Evolutionary conservation across 192 early-diverging fungal genomes (phyloP).

Genomic region (Coemansia sp.): DNA sequence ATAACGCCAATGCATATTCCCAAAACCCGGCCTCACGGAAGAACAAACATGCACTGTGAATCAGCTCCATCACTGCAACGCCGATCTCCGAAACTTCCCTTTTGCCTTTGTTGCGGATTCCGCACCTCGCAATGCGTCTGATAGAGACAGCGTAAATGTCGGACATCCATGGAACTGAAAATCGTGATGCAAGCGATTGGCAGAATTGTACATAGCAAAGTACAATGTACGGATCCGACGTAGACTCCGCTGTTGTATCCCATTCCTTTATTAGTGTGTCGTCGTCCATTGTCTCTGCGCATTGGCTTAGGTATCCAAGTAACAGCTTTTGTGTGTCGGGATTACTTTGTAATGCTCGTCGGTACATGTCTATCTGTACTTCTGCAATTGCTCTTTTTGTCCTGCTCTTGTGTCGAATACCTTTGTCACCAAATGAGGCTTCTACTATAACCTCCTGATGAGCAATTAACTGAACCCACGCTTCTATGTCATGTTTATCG

Average conservation of each 20-base stretch:
- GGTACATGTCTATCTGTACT: constrained; percentile 26
- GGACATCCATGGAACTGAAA: constrained; percentile 18
- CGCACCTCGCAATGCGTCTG: constrained; percentile 8
- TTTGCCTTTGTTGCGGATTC: neutral
- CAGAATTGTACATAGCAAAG: constrained; percentile 14
- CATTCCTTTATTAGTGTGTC: constrained; percentile 19
- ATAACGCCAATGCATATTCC: constrained; percentile 19
- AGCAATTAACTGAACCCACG: constrained; percentile 22
- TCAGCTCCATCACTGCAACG: constrained; percentile 11
- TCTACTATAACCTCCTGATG: constrained; percentile 15
- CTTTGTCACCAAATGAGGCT: constrained; percentile 8
- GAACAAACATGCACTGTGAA: constrained; percentile 30
- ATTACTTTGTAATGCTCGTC: constrained; percentile 14
- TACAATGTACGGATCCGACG: constrained; percentile 12
- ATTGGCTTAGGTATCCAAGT: constrained; percentile 24
- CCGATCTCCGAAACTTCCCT: neutral
- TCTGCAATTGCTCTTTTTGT: constrained; percentile 16
- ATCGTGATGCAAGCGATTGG: constrained; percentile 16
- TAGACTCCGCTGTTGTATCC: neutral
- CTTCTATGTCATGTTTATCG: constrained; percentile 19
- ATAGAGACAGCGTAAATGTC: constrained; percentile 14
- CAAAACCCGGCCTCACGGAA: constrained; percentile 26
- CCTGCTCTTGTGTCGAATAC: neutral
- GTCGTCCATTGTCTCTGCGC: constrained; percentile 16
- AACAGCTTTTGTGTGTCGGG: constrained; percentile 11